phyloP scores from a whole-genome alignment of 2,329 filamentous ascomycete genomes.

The Davidsoniella virescens region DNA sequence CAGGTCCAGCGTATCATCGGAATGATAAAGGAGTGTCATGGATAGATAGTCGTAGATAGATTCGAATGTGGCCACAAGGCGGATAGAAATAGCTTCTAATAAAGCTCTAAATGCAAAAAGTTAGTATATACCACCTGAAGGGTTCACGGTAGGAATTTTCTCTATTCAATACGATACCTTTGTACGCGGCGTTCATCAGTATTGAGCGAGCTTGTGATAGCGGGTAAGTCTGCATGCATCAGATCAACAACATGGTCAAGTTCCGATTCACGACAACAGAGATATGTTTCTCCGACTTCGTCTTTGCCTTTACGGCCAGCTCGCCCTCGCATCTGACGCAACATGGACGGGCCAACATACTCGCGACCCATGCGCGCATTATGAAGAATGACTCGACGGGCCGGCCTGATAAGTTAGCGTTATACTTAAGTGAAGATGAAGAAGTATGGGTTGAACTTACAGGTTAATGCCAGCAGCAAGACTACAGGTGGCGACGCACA shows the following conservation, averaged over 20 bases:
- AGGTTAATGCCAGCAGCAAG: conserved; percentile 73
- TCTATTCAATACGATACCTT: conserved; percentile 25
- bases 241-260: conserved; percentile 53
- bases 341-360: conserved; percentile 60
- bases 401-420: conserved; percentile 25
- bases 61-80: conserved; percentile 47
- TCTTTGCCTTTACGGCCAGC: conserved; percentile 68
- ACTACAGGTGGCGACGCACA: conserved; percentile 63
- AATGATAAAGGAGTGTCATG: conserved; percentile 49
- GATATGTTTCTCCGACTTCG: conserved; percentile 59
- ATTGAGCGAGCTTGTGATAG: conserved; percentile 50
- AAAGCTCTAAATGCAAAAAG: conserved; percentile 36
- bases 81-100: conserved; percentile 53
- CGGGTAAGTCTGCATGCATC: conserved; percentile 56
- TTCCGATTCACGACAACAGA: conserved; percentile 54
- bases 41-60: conserved; percentile 51
- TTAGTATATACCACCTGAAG: conserved; percentile 3
- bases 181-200: conserved; percentile 53
- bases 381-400: conserved; percentile 58
- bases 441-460: conserved; percentile 16
- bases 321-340: conserved; percentile 66
- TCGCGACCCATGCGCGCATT: conserved; percentile 62
- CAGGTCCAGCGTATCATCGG: conserved; percentile 33
- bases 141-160: no score
- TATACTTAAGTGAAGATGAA: neutral